These are phyloP conservation scores for Periconia digitata DNA, from an alignment of 2,329 filamentous ascomycete genomes.

Conservation along the genomic window DNA sequence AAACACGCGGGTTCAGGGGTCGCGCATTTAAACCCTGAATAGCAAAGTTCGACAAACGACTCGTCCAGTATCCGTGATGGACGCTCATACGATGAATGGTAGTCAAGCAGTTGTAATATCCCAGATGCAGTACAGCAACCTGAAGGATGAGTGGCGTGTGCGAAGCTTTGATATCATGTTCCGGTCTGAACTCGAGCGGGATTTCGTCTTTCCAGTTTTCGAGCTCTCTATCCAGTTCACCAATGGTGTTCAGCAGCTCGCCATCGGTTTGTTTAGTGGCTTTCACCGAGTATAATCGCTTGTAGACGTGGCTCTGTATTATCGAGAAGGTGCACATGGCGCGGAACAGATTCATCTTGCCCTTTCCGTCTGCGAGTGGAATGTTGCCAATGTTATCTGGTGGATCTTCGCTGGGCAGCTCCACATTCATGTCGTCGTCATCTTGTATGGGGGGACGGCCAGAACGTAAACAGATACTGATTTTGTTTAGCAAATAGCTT, in stretches of 20 bases:
- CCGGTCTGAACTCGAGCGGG: slow-evolving; percentile 92
- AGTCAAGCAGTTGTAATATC: slow-evolving; percentile 96
- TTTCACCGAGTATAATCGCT: slow-evolving; percentile 86
- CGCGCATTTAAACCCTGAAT: slow-evolving; percentile 90
- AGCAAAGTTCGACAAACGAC: slow-evolving; percentile 88
- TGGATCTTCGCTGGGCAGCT: slow-evolving; percentile 87
- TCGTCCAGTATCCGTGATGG: slow-evolving; percentile 98
- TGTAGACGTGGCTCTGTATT: slow-evolving; percentile 95
- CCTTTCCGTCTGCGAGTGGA: slow-evolving; percentile 81
- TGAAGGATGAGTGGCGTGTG: slow-evolving; percentile 94
- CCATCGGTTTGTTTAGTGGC: slow-evolving; percentile 90
- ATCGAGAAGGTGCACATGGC: slow-evolving; percentile 88
- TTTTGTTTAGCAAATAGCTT: slow-evolving; percentile 16
- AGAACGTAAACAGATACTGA: slow-evolving; percentile 68
- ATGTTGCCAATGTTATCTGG: slow-evolving; percentile 94
- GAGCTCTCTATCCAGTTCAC: slow-evolving; percentile 78
- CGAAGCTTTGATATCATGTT: slow-evolving; percentile 90
- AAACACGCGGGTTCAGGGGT: slow-evolving; percentile 89
- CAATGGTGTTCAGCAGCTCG: slow-evolving; percentile 91
- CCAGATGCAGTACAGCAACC: slow-evolving; percentile 90
- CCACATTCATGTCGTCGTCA: slow-evolving; percentile 90
- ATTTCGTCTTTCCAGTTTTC: slow-evolving; percentile 98
- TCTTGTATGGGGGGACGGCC: slow-evolving; percentile 72
- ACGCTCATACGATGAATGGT: slow-evolving; percentile 99
- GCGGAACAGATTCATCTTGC: slow-evolving; percentile 93